phyloP scores from a whole-genome alignment of 306 rosid genomes.

The Prunus fruticosa region DNA sequence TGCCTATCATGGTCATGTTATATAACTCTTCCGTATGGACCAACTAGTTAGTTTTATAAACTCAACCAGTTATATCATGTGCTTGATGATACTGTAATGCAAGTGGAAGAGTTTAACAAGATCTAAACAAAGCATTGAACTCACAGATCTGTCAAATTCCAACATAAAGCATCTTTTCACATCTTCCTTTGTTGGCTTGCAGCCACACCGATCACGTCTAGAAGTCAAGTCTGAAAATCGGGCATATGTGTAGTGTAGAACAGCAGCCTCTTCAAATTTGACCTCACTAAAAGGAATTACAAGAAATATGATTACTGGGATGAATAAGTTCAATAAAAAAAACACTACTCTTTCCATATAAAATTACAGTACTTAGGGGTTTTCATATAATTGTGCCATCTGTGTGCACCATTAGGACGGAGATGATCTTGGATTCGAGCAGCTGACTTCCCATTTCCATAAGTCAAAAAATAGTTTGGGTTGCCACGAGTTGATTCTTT shows the following conservation, averaged over 20 bases:
- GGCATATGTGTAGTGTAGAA: conserved; percentile 91
- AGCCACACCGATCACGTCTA: conserved; percentile 92
- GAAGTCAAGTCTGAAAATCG: conserved; percentile 93
- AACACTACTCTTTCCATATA: background rate
- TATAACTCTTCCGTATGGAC: background rate
- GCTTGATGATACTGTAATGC: background rate
- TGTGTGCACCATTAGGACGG: conserved; percentile 98
- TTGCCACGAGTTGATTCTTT: conserved; percentile 91
- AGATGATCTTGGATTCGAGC: conserved; percentile 92
- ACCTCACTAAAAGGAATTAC: conserved; percentile 62
- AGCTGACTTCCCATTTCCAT: conserved; percentile 96
- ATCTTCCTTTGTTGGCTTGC: conserved; percentile 94
- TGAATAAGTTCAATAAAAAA: conserved; percentile 10
- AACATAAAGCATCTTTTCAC: conserved; percentile 99
- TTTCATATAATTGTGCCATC: conserved; percentile 99
- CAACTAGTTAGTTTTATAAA: background rate
- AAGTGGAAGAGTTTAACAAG: conserved; percentile 10
- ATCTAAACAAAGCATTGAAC: conserved; percentile 22
- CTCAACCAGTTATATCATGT: background rate
- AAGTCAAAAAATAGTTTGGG: conserved; percentile 94
- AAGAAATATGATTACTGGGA: conserved; percentile 24
- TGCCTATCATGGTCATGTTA: background rate
- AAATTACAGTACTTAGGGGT: conserved; percentile 63
- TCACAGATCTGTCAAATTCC: conserved; percentile 95
- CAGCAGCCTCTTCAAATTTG: conserved; percentile 98